Base-by-base conservation (phyloP, 2,329 filamentous ascomycete genomes). In the Mariannaea elegans region DNA sequence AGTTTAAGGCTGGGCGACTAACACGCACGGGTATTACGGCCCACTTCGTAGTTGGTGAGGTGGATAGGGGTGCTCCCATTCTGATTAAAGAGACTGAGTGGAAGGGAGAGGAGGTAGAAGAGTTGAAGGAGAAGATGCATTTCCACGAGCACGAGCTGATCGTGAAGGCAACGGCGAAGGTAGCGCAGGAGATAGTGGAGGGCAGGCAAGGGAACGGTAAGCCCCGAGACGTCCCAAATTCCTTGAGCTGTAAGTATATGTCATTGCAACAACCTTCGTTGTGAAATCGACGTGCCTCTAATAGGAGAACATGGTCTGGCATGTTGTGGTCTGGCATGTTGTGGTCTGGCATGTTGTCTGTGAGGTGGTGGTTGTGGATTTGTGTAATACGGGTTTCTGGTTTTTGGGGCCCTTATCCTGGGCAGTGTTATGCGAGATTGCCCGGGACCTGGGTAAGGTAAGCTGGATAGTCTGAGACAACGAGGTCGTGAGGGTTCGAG, bases 11-110 rank as follows among this genome's bases (percentile, higher is more conserved):
- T 2, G 84, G 85, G 6, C 84, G 84, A 64, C 84, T 92, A 9
- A 85, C 88, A 69, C 83, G 90, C 65, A 96, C 93, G 0, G 93
- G 94, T 1, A 89, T 96, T 53, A 97, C 97, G 94, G 87, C 93
- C 14, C 93, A 97, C 78, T 90, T 94, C 76, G 93, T 97, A 45
- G 88, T 91, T 62, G 81, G 79, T 8, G 87, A 94, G 74, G 92
- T 97, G 54, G 93, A 97, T 78, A 85, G 90, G 71, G 93, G 93
- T 2, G 81, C 85, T 64, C 89, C 91, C 9, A 90, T 97, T 67
- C 71, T 94, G 61, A 84, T 89, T 2, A 76, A 82, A 64, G 89
- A 94, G 76, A 86, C 97, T 21, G 82, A 87, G 56, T 87, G 84
- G 65, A 81, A 85, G 46, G 87, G 86, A 32, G 88, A 92, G 70